Percentiles rank a stretch among this genome's conserved stretches.
These are phyloP conservation scores for Xylariomycetidae sp. DNA, from an alignment of 2,329 filamentous ascomycete genomes.

Conservation along the genomic window DNA sequence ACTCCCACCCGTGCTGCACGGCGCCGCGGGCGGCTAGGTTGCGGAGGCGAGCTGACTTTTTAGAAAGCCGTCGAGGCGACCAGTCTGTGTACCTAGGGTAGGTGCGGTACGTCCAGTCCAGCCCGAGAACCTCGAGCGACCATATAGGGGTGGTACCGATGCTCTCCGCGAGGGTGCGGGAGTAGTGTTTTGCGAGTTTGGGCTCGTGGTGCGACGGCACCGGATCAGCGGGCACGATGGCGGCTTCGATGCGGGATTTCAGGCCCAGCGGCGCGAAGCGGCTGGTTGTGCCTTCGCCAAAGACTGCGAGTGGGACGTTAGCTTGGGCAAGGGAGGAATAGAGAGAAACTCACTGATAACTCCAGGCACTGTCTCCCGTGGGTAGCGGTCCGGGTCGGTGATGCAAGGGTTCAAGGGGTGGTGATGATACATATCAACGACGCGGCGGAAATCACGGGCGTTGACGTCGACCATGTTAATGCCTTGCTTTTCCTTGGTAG, in stretches of 20 bases:
- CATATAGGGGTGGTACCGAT: background rate
- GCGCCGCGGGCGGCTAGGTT: constrained; percentile 5
- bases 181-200: background rate
- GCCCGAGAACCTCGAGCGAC: constrained; percentile 6
- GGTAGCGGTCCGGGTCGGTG: constrained; percentile 4
- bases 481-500: background rate
- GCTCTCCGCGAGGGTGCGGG: constrained; percentile 4
- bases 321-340: background rate
- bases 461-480: constrained; percentile 7
- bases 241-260: background rate
- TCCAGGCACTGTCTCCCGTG: constrained; percentile 1
- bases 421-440: constrained; percentile 7
- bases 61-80: constrained; percentile 1
- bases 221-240: constrained; percentile 2
- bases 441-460: constrained; percentile 9
- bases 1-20: background rate
- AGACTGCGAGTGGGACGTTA: constrained; percentile 2
- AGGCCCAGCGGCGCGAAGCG: constrained; percentile 2
- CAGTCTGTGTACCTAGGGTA: background rate
- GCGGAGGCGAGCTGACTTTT: constrained; percentile 1
- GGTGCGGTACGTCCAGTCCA: constrained; percentile 8
- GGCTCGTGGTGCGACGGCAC: too few relatives aligned
- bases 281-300: constrained; percentile 5
- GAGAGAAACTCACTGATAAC: constrained; percentile 4
- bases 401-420: constrained; percentile 7